Conservation (phyloP, 1,139 yeast species). For the Lizanozyma gosingica region DNA sequence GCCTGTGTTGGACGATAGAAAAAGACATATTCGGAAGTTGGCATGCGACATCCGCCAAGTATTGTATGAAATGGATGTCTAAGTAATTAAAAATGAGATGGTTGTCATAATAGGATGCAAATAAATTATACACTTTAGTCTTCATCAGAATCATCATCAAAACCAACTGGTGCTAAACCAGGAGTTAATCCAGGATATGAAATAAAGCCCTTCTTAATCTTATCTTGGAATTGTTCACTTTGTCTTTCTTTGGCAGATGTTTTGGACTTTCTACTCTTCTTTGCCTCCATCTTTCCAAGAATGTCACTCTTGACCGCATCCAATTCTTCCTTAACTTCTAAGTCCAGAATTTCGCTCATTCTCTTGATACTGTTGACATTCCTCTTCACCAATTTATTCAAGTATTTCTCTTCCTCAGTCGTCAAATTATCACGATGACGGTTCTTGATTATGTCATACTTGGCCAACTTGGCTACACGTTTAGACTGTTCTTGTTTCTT, state of each 20-base stretch:
- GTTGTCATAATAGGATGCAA: background rate
- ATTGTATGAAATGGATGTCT: slow-evolving; percentile 43
- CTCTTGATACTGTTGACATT: slow-evolving; percentile 37
- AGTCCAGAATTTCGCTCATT: slow-evolving; percentile 3
- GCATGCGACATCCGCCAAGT: slow-evolving; percentile 76
- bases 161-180: slow-evolving; percentile 84
- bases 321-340: slow-evolving; percentile 9
- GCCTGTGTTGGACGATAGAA: slow-evolving; percentile 60
- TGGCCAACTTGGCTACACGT: slow-evolving; percentile 40
- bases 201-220: slow-evolving; percentile 33
- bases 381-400: slow-evolving; percentile 39
- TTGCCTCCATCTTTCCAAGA: slow-evolving; percentile 7
- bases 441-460: slow-evolving; percentile 38
- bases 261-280: slow-evolving; percentile 9
- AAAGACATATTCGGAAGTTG: slow-evolving; percentile 63
- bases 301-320: slow-evolving; percentile 6
- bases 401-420: slow-evolving; percentile 37
- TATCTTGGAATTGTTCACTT: slow-evolving; percentile 32
- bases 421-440: slow-evolving; percentile 30
- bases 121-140: slow-evolving; percentile 12
- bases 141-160: slow-evolving; percentile 37
- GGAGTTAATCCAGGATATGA: slow-evolving; percentile 74
- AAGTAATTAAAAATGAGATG: background rate
- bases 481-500: slow-evolving; percentile 26
- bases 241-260: slow-evolving; percentile 15